Base-by-base conservation (phyloP, 2,329 filamentous ascomycete species). In the Xylaria sp. region DNA sequence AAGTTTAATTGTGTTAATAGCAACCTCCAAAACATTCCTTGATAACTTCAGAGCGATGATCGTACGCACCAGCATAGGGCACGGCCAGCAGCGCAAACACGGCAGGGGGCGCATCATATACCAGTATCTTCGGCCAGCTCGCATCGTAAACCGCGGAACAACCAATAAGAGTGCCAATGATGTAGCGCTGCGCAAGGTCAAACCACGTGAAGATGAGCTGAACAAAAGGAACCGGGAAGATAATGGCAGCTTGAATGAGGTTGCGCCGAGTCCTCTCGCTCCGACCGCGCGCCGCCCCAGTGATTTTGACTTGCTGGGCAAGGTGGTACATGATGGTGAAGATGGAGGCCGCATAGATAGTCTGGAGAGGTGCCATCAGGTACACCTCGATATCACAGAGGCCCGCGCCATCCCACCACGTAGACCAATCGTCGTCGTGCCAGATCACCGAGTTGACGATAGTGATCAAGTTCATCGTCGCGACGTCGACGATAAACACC, bases 311-410 rank as follows among this genome's bases (percentile, higher is more conserved):
- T 72, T 86, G 85, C 44, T 80, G 76, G 15, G 86, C 81, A 10
- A 89, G 81, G 53, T 86, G 84, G 15, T 83, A 82, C 82, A 88
- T 85, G 66, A 88, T 84, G 74, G 85, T 84, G 59, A 88, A 83
- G 53, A 88, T 79, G 42, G 83, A 83, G n/a, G 84, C 83, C 48
- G 81, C 80, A 74, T 83, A 88, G 49, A 85, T 73, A 1, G 82
- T 82, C 48, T 81, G 74, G 31, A 83, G 66, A 4, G 80, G 77
- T n/a, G 73, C 77, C 23, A 61, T 57, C 9, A 80, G 56, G 71
- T 82, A 84, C 9, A 77, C 74, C 72, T 85, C 81, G 40, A 88
- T 10, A 72, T 89, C 87, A 73, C 87, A 89, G 77, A 85, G 82
- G 20, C 85, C 86, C 28, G 79, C 75, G 59, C 87, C 87, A 2